Base-by-base conservation (phyloP, 2,329 filamentous ascomycete genomes). In the Aspergillus aculeatus region DNA sequence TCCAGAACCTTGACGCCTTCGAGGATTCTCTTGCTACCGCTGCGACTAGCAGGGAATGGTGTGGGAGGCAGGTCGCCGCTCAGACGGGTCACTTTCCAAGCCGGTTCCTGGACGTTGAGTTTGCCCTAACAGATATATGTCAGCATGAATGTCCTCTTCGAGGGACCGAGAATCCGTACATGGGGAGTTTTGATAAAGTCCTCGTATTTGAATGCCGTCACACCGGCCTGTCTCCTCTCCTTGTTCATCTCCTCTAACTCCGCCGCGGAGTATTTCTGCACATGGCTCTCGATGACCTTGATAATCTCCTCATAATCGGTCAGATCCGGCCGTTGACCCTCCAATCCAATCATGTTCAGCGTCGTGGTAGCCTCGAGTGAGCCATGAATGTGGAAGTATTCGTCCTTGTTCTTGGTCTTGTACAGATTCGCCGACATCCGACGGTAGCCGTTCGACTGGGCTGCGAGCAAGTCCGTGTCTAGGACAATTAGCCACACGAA, bases 351-450 rank as follows among this genome's bases (percentile, higher is more conserved):
- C 88, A 91, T 91, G 49, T 83, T 80, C 29, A 91, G 76, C 0
- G 88, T 89, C 7, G 83, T 87, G 10, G 84, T 86, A 3, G 89
- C 89, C 65, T 91, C 88, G 0, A 92, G 75, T 0, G 89, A 91
- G 49, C 89, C 89, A 70, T 91, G 89, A 26, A 91, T 88, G 68
- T 92, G 89, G 69, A 89, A 92, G 68, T 85, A 91, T 69, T 88
- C 81, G n/a, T 83, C 84, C 1, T 80, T 75, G n/a, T 80, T 82
- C 70, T 85, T 87, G 9, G 89, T 90, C 67, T 83, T 81, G 74
- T 91, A 91, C 1, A 91, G 75, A 62, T 90, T 90, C 14, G 89
- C 89, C 11, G 89, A 89, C 73, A 91, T 81, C 62, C 89, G 85
- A 10, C 89, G 84, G 69, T 92, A 92, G 6, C 85, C 78, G 62